Evolutionary conservation across 139 green algal species (phyloP), one percentile per base, ranked within the genome.

Genomic region (Pleodorina starrii): DNA sequence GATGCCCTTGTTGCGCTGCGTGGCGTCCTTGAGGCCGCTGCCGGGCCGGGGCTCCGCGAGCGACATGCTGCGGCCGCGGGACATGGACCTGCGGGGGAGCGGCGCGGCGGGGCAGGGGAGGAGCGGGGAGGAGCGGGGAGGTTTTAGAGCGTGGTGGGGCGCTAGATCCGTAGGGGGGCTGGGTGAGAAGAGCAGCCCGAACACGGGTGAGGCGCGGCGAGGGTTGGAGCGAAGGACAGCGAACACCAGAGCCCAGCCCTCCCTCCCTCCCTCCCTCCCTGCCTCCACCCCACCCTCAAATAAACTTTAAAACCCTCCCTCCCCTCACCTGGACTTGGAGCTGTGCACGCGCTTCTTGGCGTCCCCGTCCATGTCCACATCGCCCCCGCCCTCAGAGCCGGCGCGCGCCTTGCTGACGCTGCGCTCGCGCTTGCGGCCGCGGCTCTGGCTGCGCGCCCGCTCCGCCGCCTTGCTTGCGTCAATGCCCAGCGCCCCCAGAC

Each of bases 301-400:
- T n/a, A n/a, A n/a, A n/a, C n/a, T n/a, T n/a, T n/a, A n/a, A n/a
- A n/a, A n/a, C 51, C 51, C 51, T 60, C 51, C 51, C 51, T 17
- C 51, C 17, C 51, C 1, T 27, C 91, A 95, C 91, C 96, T 89
- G 11, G 92, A 95, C 93, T 97, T 98, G 92, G 84, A 95, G 94
- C 93, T 97, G 93, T 98, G 96, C 66, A 97, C 90, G 36, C 96
- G 93, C 93, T 98, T 98, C 91, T 96, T 96, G 43, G 91, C 38
- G 90, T 90, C 90, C 19, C 73, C 95, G 11, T 90, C 93, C 91
- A 96, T 95, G 0, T 95, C 92, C 40, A 72, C 90, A 38, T 96
- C 94, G 29, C 68, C 93, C 32, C 60, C 93, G 42, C 50, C 76
- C 36, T 78, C 93, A 10, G 71, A 80, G 69, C 86, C 79, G 29